Conservation (phyloP, 1,139 yeast genomes). For the Hyphopichia burtonii region DNA sequence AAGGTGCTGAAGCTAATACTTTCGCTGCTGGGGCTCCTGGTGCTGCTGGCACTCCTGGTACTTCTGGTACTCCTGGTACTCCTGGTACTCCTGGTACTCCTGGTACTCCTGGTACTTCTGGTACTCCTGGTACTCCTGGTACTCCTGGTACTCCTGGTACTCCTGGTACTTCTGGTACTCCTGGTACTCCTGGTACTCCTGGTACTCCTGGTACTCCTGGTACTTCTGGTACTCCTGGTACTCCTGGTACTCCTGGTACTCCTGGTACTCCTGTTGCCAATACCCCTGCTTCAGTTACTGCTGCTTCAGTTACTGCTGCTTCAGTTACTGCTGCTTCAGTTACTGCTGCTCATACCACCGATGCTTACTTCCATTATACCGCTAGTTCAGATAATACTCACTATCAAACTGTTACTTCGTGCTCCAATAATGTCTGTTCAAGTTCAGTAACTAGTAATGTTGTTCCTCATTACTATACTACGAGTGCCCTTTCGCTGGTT, state of each 20-base stretch:
- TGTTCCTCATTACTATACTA: conserved; percentile 13
- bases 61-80: background rate
- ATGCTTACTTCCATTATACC: conserved; percentile 9
- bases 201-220: too few species aligned
- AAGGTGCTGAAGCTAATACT: conserved; percentile 3
- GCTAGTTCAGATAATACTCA: conserved; percentile 15
- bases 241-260: too few species aligned
- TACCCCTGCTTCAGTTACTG: too few species aligned
- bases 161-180: background rate
- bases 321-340: too few species aligned
- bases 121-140: background rate
- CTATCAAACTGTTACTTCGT: conserved; percentile 11
- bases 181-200: too few species aligned
- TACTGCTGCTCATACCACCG: too few species aligned
- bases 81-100: background rate
- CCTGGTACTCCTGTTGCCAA: too few species aligned
- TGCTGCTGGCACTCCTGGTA: conserved; percentile 1
- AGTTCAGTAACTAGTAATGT: conserved; percentile 8
- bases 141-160: background rate
- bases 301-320: background rate
- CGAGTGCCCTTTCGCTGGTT: conserved; percentile 7
- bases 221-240: too few species aligned
- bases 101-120: background rate
- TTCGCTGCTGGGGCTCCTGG: background rate
- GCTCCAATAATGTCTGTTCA: conserved; percentile 12